These are phyloP conservation scores for Auxenochlorella pyrenoidosa DNA, from an alignment of 139 green algal species.

Conservation along the genomic window DNA sequence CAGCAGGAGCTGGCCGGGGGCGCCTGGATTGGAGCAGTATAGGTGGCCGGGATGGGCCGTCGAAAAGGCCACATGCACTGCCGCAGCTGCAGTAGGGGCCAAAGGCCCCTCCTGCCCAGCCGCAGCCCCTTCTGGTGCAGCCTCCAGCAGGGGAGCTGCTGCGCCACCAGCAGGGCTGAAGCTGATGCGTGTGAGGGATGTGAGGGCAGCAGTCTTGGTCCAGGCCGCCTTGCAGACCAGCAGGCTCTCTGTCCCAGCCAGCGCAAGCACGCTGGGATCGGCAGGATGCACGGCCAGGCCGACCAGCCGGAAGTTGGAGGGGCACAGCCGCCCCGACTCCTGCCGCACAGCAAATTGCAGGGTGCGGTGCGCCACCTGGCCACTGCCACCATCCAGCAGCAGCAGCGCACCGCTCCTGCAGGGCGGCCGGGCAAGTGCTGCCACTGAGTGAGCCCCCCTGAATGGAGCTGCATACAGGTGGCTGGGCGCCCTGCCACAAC, in stretches of 20 bases:
- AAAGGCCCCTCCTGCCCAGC: background rate
- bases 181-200: background rate
- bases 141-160: background rate
- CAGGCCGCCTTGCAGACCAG: slow-evolving; percentile 15
- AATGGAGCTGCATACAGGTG: too few species aligned
- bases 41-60: slow-evolving; percentile 8
- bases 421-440: too few species aligned
- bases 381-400: slow-evolving; percentile 14
- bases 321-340: background rate
- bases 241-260: background rate
- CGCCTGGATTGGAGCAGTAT: background rate
- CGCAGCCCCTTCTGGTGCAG: too few species aligned
- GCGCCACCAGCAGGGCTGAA: background rate
- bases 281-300: background rate
- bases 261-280: slow-evolving; percentile 9
- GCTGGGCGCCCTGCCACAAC: too few species aligned
- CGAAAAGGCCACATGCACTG: slow-evolving; percentile 16
- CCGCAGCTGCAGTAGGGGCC: background rate
- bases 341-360: slow-evolving; percentile 21
- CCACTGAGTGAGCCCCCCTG: too few species aligned
- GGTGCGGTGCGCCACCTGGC: slow-evolving; percentile 17
- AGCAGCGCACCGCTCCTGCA: slow-evolving; percentile 13
- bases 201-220: background rate
- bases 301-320: background rate
- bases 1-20: background rate